A percentile compares a stretch with the other conserved stretches of the same genome.
Conservation (phyloP, 1,284 basidiomycete genomes). For the Meripilus lineatus region DNA sequence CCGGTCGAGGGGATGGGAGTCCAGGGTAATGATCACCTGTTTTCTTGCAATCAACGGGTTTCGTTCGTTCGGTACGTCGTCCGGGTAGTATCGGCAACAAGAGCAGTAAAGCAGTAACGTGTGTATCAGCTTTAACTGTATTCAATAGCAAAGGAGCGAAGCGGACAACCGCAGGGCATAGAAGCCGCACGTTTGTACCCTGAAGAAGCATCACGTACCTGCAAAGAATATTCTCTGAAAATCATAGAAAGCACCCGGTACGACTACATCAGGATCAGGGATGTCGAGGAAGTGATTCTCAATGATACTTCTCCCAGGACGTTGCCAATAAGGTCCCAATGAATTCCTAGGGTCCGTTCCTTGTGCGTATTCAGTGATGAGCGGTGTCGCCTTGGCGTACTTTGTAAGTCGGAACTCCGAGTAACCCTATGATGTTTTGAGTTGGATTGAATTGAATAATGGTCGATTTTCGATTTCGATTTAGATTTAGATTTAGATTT, state of each 20-base stretch:
- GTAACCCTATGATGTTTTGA: constrained; percentile 50
- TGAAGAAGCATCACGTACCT: constrained; percentile 27
- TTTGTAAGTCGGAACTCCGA: constrained; percentile 70
- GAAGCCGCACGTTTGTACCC: neutral
- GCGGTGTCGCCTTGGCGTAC: constrained; percentile 51
- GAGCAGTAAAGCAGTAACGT: neutral
- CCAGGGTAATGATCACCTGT: constrained; percentile 39
- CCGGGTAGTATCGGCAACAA: no score
- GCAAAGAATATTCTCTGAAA: constrained; percentile 53
- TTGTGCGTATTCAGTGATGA: constrained; percentile 60
- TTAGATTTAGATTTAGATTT: neutral
- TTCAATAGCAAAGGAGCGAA: neutral
- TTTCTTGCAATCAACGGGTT: no score
- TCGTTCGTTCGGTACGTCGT: no score
- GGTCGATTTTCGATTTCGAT: neutral
- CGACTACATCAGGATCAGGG: constrained; percentile 46
- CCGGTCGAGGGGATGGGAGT: constrained; percentile 40
- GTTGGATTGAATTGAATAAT: neutral
- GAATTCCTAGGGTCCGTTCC: constrained; percentile 48
- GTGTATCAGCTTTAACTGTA: neutral
- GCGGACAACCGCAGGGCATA: no score
- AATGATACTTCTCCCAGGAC: constrained; percentile 75
- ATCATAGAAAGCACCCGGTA: constrained; percentile 31
- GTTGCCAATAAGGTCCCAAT: constrained; percentile 75
- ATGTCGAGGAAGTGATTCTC: constrained; percentile 68